A percentile compares a stretch with the other conserved stretches of the same genome.
Conservation (phyloP, 768 basidiomycete genomes). For the Phanerochaete sordida region DNA sequence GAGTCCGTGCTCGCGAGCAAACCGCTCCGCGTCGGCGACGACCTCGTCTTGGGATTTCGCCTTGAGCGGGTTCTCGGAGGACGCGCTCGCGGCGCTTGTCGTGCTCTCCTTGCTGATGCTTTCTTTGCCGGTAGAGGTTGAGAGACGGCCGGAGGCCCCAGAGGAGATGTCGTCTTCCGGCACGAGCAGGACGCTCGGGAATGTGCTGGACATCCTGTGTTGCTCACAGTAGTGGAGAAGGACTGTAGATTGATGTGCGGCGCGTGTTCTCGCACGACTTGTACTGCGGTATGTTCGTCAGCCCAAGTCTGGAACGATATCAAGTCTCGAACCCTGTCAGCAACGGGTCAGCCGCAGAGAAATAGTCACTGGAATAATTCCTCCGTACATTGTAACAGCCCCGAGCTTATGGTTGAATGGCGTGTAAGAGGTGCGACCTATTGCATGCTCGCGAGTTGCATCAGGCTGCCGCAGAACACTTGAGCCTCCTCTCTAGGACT, state of each 20-base stretch:
- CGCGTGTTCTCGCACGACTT: too few species aligned
- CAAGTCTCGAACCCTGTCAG: background rate
- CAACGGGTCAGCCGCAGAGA: background rate
- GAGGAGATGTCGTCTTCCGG: background rate
- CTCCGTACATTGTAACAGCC: too few species aligned
- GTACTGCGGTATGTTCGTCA: background rate
- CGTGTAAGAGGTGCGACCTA: too few species aligned
- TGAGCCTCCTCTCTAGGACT: too few species aligned
- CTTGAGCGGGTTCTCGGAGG: constrained; percentile 52
- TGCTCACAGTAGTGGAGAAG: background rate
- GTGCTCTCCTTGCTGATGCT: background rate
- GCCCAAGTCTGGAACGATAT: background rate
- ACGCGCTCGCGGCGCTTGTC: constrained; percentile 36
- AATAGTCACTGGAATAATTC: too few species aligned
- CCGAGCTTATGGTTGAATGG: too few species aligned
- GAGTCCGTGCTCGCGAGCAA: constrained; percentile 44
- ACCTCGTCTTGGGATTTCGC: constrained; percentile 61
- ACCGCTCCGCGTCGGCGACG: constrained; percentile 55
- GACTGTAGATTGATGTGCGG: background rate
- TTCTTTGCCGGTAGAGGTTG: background rate
- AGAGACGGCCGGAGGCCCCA: background rate
- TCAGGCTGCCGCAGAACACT: too few species aligned
- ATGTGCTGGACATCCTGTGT: background rate
- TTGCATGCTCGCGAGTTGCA: too few species aligned
- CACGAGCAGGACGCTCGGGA: background rate